phyloP scores from a whole-genome alignment of 331 rosid genomes.

The Pyracantha coccinea region DNA sequence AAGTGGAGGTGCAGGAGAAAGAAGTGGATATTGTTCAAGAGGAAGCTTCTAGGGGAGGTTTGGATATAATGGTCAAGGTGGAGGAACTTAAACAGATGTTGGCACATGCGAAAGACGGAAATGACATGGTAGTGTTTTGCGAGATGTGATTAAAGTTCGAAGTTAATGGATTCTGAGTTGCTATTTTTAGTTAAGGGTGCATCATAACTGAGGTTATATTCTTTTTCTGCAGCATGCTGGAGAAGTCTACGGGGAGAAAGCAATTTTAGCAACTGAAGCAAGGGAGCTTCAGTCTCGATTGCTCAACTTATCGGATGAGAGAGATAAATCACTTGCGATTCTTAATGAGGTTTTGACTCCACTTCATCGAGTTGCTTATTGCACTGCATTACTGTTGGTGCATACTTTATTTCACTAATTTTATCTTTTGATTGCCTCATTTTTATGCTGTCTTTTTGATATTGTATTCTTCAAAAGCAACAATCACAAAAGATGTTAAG shows the following conservation, averaged over 20 bases:
- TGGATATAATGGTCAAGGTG: conserved; percentile 47
- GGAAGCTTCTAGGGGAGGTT: conserved; percentile 57
- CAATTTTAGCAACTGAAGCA: conserved; percentile 76
- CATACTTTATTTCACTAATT: not conserved
- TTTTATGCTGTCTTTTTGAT: not conserved
- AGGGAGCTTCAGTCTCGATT: conserved; percentile 89
- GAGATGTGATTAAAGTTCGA: not conserved
- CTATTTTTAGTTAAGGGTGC: not conserved
- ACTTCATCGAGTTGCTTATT: not conserved
- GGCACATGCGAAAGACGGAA: conserved; percentile 71
- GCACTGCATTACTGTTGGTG: not conserved
- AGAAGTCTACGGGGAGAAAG: conserved; percentile 81
- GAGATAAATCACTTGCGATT: conserved; percentile 62
- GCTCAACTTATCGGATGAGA: conserved; percentile 67
- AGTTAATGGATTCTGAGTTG: not conserved
- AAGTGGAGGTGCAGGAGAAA: conserved; percentile 73
- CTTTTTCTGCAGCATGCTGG: conserved; percentile 65
- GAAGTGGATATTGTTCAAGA: conserved; percentile 53
- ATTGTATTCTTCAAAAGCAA: not conserved
- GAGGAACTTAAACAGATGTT: conserved; percentile 61
- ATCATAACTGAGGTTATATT: conserved; percentile 9
- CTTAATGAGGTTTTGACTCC: conserved; percentile 67
- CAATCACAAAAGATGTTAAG: not conserved
- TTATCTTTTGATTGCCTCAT: not conserved
- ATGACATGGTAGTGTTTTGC: conserved; percentile 56